Base-by-base conservation (phyloP, 345 rosid genomes). In the Barbarea vulgaris region DNA sequence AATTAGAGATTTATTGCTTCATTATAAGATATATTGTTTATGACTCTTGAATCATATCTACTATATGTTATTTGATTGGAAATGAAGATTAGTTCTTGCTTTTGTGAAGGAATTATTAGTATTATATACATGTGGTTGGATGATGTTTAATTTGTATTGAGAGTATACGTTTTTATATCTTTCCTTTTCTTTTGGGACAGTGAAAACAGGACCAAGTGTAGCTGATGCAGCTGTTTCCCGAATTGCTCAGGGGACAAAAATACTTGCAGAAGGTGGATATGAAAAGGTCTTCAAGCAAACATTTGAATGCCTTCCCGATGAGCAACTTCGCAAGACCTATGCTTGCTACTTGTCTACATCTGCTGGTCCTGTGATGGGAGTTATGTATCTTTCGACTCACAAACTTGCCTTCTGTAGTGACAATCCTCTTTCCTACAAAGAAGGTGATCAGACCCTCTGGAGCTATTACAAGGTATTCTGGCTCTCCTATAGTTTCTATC, bases 281-380 rank as follows among this genome's bases (percentile, higher is more conserved):
- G 99, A 92, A 70, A 95, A 92, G 78, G 83, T 90, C 27, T 95
- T 92, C 64, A 86, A 77, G 55, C 88, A 88, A 61, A 88, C 85
- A 4, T 95, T 95, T 74, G 98, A 92, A 39, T 86, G 84, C 50
- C 78, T 73, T 75, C 93, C 93, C 1, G 96, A 89, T 75, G 99
- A 95, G 67, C 80, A 84, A 58, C 96, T 95, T 72, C 83, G 73
- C 72, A 89, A 89, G 85, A 82, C 87, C 52, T 92, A 50, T 69
- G 98, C 99, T 3, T 95, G 98, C 64, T 95, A 92, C 85, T 81
- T 90, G 64, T 95, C 99, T 31, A 95, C 98, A 30, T 95, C 98
- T 47, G 91, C 98, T 52, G 98, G 99, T 85, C 99, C 99, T 37
- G 96, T 95, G 9, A 87, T 89, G 93, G 99, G 99, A 30, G 83